These are phyloP conservation scores for Beta macrorhiza DNA, from an alignment of 179 eudicot species.

Conservation along the genomic window DNA sequence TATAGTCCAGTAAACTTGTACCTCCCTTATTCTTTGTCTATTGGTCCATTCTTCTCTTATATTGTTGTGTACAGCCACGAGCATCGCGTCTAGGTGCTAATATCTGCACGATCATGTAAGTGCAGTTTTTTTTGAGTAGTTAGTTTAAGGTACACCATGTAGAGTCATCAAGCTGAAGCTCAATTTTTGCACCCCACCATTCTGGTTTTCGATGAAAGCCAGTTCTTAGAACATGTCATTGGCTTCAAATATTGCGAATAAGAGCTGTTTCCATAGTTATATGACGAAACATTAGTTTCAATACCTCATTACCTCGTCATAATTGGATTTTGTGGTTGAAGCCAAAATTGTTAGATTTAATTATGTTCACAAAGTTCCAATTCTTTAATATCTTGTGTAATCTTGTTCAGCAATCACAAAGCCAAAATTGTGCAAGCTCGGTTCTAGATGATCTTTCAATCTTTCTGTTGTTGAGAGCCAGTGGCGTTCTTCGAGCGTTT, in stretches of 20 bases:
- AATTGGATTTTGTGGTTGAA: neutral
- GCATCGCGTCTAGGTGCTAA: neutral
- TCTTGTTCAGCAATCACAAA: no score
- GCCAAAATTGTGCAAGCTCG: neutral
- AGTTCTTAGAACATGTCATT: neutral
- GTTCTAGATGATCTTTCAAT: neutral
- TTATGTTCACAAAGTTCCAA: neutral
- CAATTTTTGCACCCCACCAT: neutral
- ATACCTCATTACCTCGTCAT: neutral
- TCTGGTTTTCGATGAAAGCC: neutral
- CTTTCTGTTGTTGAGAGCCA: no score
- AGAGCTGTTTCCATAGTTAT: slow-evolving; percentile 4
- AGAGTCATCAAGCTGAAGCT: neutral
- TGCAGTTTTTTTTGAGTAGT: neutral
- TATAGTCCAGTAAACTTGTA: slow-evolving; percentile 27
- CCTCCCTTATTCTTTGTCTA: neutral
- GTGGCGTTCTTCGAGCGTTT: no score
- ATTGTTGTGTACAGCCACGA: neutral
- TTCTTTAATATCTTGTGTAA: neutral
- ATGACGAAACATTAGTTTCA: neutral
- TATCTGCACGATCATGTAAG: neutral
- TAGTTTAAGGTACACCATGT: neutral
- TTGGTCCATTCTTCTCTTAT: neutral
- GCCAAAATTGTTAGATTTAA: neutral
- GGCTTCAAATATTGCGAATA: neutral